Base-by-base conservation (phyloP, 2,329 filamentous ascomycete species). In the Curvularia hawaiiensis region DNA sequence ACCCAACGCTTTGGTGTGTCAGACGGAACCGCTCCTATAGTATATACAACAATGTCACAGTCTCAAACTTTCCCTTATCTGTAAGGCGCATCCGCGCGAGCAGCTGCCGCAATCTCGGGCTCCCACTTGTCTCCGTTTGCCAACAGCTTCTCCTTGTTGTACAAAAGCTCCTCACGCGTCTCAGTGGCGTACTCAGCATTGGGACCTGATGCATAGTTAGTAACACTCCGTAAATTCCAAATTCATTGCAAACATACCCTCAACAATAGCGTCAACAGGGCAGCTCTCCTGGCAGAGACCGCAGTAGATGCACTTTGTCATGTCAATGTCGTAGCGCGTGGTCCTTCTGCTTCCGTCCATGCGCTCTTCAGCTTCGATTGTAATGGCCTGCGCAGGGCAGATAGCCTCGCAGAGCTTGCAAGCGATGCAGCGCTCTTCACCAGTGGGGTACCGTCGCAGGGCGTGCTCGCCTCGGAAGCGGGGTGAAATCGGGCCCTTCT, bases 251-350 rank as follows among this genome's bases (percentile, higher is more conserved):
- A 40, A 77, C 82, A 74, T 75, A 85, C 84, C 85, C 77, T 91
- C 89, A 58, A 91, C 89, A 78, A 91, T 99, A 59, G 95, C 95
- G 80, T 99, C 95, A 54, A 99, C 95, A 44, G 95, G 95, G 82
- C 95, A 99, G 65, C 91, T 96, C 84, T 99, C 95, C 83, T 97
- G 94, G 86, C 95, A 98, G 83, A 96, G 96, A 50, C 95, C 95
- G 79, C 95, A 98, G 87, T 98, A 99, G 80, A 99, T 99, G 83
- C 95, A 99, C 85, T 99, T 99, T 74, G 95, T 98, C 95, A 99
- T 99, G 81, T 99, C 95, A 76, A 99, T 97, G 78, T 99, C 95
- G 82, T 99, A 99, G 77, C 94, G 88, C 59, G 94, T 97, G 50
- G 95, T 99, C 76, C 95, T 88, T 79, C 95, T 88, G 74, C 91